Evolutionary conservation across 768 basidiomycete genomes (phyloP), one percentile per base, ranked within the genome.

Genomic region (Tulasnella sp.): DNA sequence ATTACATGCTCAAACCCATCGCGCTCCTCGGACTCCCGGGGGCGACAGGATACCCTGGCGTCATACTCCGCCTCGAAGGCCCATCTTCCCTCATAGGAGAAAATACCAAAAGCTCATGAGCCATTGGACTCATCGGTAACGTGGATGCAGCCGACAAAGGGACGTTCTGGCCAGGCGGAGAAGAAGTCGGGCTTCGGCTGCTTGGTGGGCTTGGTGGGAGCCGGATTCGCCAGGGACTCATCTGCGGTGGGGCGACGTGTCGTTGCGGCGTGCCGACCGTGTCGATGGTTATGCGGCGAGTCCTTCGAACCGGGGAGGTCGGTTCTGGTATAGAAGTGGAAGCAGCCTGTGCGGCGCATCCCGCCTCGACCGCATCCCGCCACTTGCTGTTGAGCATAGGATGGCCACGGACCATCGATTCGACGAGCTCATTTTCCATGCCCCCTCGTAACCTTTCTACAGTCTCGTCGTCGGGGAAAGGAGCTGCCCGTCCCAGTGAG

Each of bases 351-450:
- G 46, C 46, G 15, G 15, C 16, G 46, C 15, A 48, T 48, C 46
- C 46, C 2, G 46, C 46, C 35, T 73, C 9, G 13, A 77, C 57
- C 7, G 75, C 75, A 20, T 77, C 75, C 15, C 35, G 55, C 75
- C 51, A 77, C 75, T 67, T 69, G 29, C 55, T 69, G 37, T 78
- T 79, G 29, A 81, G 57, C 26, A 74, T 35, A 29, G 82, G 83
- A 55, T 88, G 88, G 74, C 85, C 86, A 83, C 87, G 89, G 55
- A 93, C 83, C 81, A 87, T 88, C 42, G 85, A 85, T 84, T 93
- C 92, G 3, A 93, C 86, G 70, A 92, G 84, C 81, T 92, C 86
- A 55, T 89, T 86, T 82, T 91, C 88, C 86, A 93, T 90, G 83
- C 91, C 91, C 20, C 82, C 79, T 70, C 86, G 82, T 71, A 93